These are phyloP conservation scores for Heimioporus sp. DNA, from an alignment of 768 basidiomycete species.

Conservation along the genomic window DNA sequence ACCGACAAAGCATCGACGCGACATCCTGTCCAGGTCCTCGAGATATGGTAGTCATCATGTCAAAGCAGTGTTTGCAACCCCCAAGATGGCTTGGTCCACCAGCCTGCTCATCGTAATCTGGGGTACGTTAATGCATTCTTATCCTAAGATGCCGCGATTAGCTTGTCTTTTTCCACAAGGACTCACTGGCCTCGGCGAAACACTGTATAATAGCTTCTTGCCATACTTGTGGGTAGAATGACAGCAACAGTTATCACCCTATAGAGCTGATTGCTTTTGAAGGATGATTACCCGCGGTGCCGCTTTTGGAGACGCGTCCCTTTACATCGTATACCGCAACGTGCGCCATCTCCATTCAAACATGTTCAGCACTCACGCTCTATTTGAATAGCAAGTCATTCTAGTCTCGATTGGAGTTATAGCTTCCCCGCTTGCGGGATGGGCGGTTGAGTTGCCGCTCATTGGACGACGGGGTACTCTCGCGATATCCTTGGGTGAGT, in stretches of 20 bases:
- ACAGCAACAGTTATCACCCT: background rate
- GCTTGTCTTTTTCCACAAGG: constrained; percentile 35
- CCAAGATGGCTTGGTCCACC: constrained; percentile 64
- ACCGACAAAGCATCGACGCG: constrained; percentile 13
- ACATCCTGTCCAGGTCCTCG: constrained; percentile 40
- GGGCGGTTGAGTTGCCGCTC: constrained; percentile 61
- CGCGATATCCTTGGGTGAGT: constrained; percentile 60
- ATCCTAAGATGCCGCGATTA: background rate
- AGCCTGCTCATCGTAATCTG: constrained; percentile 48
- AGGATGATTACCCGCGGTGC: constrained; percentile 64
- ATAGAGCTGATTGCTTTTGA: background rate
- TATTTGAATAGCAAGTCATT: constrained; percentile 56
- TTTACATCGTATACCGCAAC: constrained; percentile 73
- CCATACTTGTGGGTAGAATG: constrained; percentile 45
- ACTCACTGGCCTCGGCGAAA: constrained; percentile 71
- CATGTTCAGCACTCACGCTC: background rate
- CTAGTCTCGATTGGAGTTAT: constrained; percentile 67
- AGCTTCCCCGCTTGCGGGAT: constrained; percentile 69
- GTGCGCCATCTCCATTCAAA: constrained; percentile 28
- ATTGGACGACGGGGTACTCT: constrained; percentile 69
- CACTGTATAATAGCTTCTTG: constrained; percentile 57
- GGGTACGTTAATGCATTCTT: constrained; percentile 33
- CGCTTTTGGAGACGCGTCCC: constrained; percentile 65
- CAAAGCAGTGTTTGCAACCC: constrained; percentile 59
- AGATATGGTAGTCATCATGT: constrained; percentile 44